A percentile compares a stretch with the other conserved stretches of the same genome.
Evolutionary conservation across 2,329 filamentous ascomycete species (phyloP).

Genomic region (Sphaerostilbella broomeana): DNA sequence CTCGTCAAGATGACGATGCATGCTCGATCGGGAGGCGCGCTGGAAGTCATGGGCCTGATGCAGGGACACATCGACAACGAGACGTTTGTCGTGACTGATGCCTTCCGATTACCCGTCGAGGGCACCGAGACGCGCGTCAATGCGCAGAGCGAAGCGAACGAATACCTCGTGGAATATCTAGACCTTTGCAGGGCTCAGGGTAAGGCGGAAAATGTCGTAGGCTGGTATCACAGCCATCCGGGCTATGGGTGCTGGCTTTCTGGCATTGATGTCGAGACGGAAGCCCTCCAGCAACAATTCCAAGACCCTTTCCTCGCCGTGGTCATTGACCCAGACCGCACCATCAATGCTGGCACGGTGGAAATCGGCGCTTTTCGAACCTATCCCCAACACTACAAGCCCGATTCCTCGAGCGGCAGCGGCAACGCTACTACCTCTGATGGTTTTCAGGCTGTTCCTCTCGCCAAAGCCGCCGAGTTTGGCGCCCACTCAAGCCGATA

Average conservation of each 20-base stretch:
- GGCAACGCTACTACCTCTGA: conserved; percentile 39
- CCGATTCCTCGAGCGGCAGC: conserved; percentile 23
- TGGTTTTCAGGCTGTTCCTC: conserved; percentile 71
- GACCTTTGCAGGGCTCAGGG: conserved; percentile 67
- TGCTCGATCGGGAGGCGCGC: conserved; percentile 81
- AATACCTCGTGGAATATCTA: conserved; percentile 90
- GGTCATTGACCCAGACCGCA: conserved; percentile 93
- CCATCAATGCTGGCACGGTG: conserved; percentile 88
- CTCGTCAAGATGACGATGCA: conserved; percentile 99
- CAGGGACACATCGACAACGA: conserved; percentile 84
- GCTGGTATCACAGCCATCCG: conserved; percentile 97
- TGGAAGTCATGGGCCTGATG: conserved; percentile 98
- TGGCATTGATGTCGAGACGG: conserved; percentile 89
- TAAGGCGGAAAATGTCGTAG: conserved; percentile 83
- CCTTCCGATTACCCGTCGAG: conserved; percentile 88
- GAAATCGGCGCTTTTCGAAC: conserved; percentile 97
- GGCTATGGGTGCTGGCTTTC: conserved; percentile 98
- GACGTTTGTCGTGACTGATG: conserved; percentile 86
- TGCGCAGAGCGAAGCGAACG: conserved; percentile 89
- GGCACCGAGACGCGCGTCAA: conserved; percentile 98
- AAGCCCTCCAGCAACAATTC: conserved; percentile 76
- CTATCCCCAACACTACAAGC: conserved; percentile 68
- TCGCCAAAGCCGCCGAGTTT: conserved; percentile 94
- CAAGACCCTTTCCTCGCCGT: conserved; percentile 91
- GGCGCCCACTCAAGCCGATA: conserved; percentile 87